Conservation (phyloP, 1,139 yeast species). For the Blastobotrys apis region DNA sequence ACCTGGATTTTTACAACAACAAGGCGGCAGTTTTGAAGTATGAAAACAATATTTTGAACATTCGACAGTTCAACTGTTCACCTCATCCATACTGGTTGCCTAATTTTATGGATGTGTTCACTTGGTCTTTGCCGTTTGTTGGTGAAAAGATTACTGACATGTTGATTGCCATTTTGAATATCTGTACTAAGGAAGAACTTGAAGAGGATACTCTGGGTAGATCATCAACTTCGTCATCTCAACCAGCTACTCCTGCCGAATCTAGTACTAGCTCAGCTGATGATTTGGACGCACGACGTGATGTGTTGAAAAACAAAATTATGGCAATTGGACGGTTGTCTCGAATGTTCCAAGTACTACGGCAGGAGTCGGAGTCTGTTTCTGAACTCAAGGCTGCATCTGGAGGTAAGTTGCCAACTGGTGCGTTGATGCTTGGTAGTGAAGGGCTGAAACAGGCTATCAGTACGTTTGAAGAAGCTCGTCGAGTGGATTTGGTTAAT, state of each 20-base stretch:
- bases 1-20: conserved; percentile 87
- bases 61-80: conserved; percentile 85
- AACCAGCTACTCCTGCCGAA: conserved; percentile 7
- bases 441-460: conserved; percentile 74
- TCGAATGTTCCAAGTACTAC: conserved; percentile 83
- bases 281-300: conserved; percentile 43
- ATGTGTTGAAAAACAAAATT: conserved; percentile 79
- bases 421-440: conserved; percentile 76
- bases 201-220: conserved; percentile 50
- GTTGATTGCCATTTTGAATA: conserved; percentile 83
- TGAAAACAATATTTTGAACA: conserved; percentile 89
- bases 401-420: conserved; percentile 76
- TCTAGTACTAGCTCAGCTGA: conserved; percentile 5
- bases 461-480: conserved; percentile 77
- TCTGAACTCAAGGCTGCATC: conserved; percentile 69
- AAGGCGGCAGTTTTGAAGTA: conserved; percentile 92
- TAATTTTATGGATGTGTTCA: conserved; percentile 93
- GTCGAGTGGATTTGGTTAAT: conserved; percentile 72
- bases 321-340: conserved; percentile 93
- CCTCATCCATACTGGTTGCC: conserved; percentile 99
- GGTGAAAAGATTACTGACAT: conserved; percentile 95
- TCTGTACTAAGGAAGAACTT: conserved; percentile 92
- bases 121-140: conserved; percentile 97
- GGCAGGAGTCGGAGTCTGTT: conserved; percentile 88
- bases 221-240: conserved; percentile 8